Percentiles rank a stretch among this genome's conserved stretches.
These are phyloP conservation scores for Petunia axillaris DNA, from an alignment of 257 asterid species.

Conservation along the genomic window DNA sequence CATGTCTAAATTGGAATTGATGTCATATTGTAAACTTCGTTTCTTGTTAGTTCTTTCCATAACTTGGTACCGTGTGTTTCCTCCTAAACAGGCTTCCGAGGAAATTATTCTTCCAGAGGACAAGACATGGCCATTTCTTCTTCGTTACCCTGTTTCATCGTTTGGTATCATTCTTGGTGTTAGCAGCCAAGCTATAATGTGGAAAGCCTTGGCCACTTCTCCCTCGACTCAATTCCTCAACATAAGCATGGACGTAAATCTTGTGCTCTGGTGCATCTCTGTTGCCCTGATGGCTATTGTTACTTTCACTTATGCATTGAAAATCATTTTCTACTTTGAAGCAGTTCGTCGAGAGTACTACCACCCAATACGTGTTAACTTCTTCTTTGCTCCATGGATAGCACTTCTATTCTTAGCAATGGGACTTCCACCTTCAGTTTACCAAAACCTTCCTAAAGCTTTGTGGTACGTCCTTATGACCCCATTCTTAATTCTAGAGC, in stretches of 20 bases:
- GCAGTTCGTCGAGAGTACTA: slow-evolving; percentile 93
- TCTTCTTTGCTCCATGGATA: slow-evolving; percentile 94
- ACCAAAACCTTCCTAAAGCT: slow-evolving; percentile 41
- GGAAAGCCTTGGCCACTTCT: slow-evolving; percentile 73
- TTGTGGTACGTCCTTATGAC: slow-evolving; percentile 81
- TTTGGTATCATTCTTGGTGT: slow-evolving; percentile 88
- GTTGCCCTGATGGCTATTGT: slow-evolving; percentile 48
- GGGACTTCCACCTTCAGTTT: slow-evolving; percentile 61
- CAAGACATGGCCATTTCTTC: slow-evolving; percentile 85
- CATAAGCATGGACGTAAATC: slow-evolving; percentile 52
- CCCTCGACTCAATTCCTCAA: slow-evolving; percentile 63
- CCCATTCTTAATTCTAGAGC: slow-evolving; percentile 66
- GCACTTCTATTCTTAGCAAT: slow-evolving; percentile 66
- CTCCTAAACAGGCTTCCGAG: slow-evolving; percentile 57
- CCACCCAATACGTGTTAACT: slow-evolving; percentile 89
- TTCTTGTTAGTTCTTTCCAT: neutral
- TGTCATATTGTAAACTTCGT: neutral
- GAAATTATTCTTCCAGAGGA: slow-evolving; percentile 76
- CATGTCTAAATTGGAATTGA: neutral
- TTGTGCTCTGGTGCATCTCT: slow-evolving; percentile 67
- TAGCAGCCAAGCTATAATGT: slow-evolving; percentile 98
- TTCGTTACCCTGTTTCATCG: slow-evolving; percentile 73
- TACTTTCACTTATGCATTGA: slow-evolving; percentile 51
- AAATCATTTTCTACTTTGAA: slow-evolving; percentile 77
- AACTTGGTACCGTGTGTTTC: neutral